Conservation (phyloP, 2,329 filamentous ascomycete genomes). For the Amphichorda felina region DNA sequence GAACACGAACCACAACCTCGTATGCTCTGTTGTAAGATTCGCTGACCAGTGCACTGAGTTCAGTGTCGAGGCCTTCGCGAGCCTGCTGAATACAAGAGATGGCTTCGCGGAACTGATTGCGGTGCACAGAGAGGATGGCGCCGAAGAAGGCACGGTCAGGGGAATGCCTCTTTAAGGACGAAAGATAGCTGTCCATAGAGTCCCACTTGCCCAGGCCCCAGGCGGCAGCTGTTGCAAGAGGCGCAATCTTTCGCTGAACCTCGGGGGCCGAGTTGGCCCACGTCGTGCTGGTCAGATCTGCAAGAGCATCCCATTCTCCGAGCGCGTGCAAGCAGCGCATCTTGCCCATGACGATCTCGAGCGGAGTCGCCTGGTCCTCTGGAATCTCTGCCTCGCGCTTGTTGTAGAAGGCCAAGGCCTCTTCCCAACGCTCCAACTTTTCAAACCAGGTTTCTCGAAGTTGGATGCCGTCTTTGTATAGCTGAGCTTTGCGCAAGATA, state of each 20-base stretch:
- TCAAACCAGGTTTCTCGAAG: slow-evolving; percentile 98
- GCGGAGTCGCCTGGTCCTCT: slow-evolving; percentile 46
- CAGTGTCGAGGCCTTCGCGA: slow-evolving; percentile 85
- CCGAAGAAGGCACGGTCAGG: slow-evolving; percentile 97
- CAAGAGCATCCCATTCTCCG: slow-evolving; percentile 93
- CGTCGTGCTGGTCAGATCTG: slow-evolving; percentile 77
- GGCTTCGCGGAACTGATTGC: slow-evolving; percentile 90
- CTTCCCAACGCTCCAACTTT: slow-evolving; percentile 96
- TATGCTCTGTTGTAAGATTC: slow-evolving; percentile 98
- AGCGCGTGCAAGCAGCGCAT: slow-evolving; percentile 97
- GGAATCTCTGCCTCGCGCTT: slow-evolving; percentile 65
- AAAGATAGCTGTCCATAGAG: slow-evolving; percentile 93
- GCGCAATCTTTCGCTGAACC: slow-evolving; percentile 81
- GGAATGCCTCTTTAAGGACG: slow-evolving; percentile 86
- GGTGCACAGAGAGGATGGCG: slow-evolving; percentile 86
- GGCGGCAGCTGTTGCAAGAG: slow-evolving; percentile 85
- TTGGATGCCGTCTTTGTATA: slow-evolving; percentile 86
- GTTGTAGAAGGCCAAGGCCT: slow-evolving; percentile 85
- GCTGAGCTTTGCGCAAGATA: slow-evolving; percentile 89
- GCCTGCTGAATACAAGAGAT: slow-evolving; percentile 83
- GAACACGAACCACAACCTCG: slow-evolving; percentile 91
- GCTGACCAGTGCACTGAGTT: slow-evolving; percentile 90
- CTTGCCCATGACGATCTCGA: slow-evolving; percentile 98
- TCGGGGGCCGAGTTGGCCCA: slow-evolving; percentile 86
- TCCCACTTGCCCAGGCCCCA: slow-evolving; percentile 98